Conservation (phyloP, 352 stramenopile species). For the Globisporangium cylindrosporum region DNA sequence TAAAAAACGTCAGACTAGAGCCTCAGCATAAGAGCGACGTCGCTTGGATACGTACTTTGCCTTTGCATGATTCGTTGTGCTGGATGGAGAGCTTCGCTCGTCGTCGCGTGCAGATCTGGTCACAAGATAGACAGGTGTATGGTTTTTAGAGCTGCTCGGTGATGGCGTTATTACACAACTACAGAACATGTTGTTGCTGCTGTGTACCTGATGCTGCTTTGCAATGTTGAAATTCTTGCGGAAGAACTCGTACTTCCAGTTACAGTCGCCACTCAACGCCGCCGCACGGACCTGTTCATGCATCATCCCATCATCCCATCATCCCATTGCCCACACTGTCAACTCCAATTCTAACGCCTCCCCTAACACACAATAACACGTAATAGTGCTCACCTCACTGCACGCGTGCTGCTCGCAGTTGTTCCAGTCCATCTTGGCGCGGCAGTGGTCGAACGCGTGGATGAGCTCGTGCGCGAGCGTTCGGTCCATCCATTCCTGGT, state of each 20-base stretch:
- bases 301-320: neutral
- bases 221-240: conserved; percentile 89
- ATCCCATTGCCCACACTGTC: neutral
- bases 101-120: conserved; percentile 83
- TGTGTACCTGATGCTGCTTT: conserved; percentile 82
- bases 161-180: neutral
- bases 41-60: conserved; percentile 38
- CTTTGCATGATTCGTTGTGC: conserved; percentile 74
- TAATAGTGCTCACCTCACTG: conserved; percentile 65
- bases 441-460: conserved; percentile 93
- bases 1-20: neutral
- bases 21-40: neutral
- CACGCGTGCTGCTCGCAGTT: conserved; percentile 92
- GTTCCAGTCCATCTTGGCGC: conserved; percentile 90
- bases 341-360: neutral
- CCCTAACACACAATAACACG: neutral
- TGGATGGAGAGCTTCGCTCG: conserved; percentile 84
- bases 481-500: conserved; percentile 90
- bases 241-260: conserved; percentile 91
- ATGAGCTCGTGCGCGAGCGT: conserved; percentile 93
- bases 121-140: neutral
- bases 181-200: neutral
- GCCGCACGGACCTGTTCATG: conserved; percentile 54
- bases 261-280: conserved; percentile 86
- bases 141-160: neutral